Conservation (phyloP, 1,284 basidiomycete genomes). For the Ganoderma meredithae region DNA sequence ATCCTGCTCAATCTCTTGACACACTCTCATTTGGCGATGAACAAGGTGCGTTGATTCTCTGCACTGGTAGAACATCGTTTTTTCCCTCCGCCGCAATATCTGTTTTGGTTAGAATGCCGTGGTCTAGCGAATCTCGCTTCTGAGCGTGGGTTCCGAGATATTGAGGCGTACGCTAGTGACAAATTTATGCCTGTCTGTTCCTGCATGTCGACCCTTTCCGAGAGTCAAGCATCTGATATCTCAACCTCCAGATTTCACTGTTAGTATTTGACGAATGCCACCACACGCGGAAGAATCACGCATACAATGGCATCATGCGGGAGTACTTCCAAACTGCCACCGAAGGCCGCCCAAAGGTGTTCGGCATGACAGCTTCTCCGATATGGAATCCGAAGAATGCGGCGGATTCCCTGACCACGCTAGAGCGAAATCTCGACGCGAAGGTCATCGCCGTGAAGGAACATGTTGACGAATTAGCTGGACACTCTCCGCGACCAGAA, state of each 20-base stretch:
- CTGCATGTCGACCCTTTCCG: background rate
- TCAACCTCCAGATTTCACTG: conserved; percentile 63
- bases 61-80: background rate
- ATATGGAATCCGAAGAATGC: conserved; percentile 80
- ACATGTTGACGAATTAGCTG: conserved; percentile 67
- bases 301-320: conserved; percentile 82
- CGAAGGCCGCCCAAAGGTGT: conserved; percentile 73
- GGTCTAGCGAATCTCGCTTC: background rate
- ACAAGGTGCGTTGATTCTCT: conserved; percentile 49
- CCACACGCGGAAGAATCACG: conserved; percentile 80
- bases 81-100: background rate
- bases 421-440: conserved; percentile 77
- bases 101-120: background rate
- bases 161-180: background rate
- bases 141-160: background rate
- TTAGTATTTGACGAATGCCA: conserved; percentile 88
- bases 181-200: background rate
- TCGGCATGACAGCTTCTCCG: conserved; percentile 89
- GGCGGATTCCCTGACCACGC: conserved; percentile 58
- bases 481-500: conserved; percentile 66
- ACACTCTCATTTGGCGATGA: conserved; percentile 80
- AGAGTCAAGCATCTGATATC: background rate
- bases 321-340: conserved; percentile 69
- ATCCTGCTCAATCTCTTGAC: conserved; percentile 81
- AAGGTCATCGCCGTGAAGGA: conserved; percentile 77